phyloP scores from a whole-genome alignment of 2,329 filamentous ascomycete species.

The Fusarium nanum region DNA sequence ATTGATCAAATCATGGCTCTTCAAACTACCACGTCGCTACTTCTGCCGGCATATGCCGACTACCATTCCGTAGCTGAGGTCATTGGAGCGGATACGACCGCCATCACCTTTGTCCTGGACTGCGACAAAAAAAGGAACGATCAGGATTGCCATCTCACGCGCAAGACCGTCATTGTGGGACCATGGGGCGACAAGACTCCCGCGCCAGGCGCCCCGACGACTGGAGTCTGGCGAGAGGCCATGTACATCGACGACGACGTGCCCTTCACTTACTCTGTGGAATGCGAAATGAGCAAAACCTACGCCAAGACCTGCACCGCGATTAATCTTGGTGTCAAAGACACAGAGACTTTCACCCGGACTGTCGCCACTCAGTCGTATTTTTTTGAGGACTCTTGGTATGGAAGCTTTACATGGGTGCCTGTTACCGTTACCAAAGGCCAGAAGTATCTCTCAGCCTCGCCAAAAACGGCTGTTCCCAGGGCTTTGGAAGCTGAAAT shows the following conservation, averaged over 20 bases:
- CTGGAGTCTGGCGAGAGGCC: background rate
- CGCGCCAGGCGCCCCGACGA: background rate
- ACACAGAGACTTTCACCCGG: background rate
- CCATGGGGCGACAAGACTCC: background rate
- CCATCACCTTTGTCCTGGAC: background rate
- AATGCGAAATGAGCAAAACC: background rate
- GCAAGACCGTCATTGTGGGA: background rate
- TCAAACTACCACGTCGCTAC: background rate
- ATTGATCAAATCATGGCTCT: background rate
- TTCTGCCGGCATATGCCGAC: background rate
- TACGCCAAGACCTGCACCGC: background rate
- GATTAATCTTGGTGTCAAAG: background rate
- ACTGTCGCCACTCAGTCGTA: background rate
- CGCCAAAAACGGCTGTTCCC: fast-evolving
- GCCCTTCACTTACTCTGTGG: background rate
- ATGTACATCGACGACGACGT: no score
- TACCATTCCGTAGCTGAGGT: slow-evolving; percentile 1
- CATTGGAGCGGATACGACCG: background rate
- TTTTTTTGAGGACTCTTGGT: no score
- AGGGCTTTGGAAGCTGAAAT: background rate
- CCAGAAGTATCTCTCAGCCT: background rate
- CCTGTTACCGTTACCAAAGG: background rate
- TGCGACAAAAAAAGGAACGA: background rate
- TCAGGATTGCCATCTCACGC: background rate
- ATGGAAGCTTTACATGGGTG: background rate